Base-by-base conservation (phyloP, 345 rosid genomes). In the Geranium rotundifolium region DNA sequence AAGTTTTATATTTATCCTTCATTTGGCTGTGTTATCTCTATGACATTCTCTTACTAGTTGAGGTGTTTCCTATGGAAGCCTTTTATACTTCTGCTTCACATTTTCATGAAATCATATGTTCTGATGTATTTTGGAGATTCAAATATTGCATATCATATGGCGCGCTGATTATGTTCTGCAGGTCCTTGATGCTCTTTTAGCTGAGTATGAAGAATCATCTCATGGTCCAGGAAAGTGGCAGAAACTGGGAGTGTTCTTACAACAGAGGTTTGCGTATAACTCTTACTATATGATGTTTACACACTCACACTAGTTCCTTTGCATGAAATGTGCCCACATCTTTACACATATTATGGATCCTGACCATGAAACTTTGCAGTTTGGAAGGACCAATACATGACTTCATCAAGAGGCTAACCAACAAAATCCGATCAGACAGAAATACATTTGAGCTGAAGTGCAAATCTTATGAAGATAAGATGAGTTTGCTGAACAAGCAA, bases 191-290 rank as follows among this genome's bases (percentile, higher is more conserved):
- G 77, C 73, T 63, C 87, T 90, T 73, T 55, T 88, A 17, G 77
- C 87, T 4, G 96, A 88, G 64, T 95, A 90, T 65, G 96, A 88
- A 58, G 77, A 75, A 60, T 79, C 87, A 29, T 82, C 83, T 71
- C 88, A 82, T 78, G 97, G 97, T 62, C 97, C 96, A 1, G 84
- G 84, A 29, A 90, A 95, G 74, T 95, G 97, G 96, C 87, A 88
- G 81, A 95, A 90, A 78, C 77, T 90, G 71, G 89, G 85, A 3
- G 73, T 63, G 56, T 95, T 86, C 82, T 85, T 90, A 63, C 92
- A 88, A 59, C 95, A 86, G 76, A 90, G 97, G 97, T 90, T 59
- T 65, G 71, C n/a, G n/a, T 29, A 3, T 54, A 29, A 41, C 61
- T 19, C 58, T 56, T 29, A 41, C 52, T 54, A 50, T 29, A 17